These are phyloP conservation scores for Tetrahymena elliotti DNA, from an alignment of 73 alveolate species.

Conservation along the genomic window DNA sequence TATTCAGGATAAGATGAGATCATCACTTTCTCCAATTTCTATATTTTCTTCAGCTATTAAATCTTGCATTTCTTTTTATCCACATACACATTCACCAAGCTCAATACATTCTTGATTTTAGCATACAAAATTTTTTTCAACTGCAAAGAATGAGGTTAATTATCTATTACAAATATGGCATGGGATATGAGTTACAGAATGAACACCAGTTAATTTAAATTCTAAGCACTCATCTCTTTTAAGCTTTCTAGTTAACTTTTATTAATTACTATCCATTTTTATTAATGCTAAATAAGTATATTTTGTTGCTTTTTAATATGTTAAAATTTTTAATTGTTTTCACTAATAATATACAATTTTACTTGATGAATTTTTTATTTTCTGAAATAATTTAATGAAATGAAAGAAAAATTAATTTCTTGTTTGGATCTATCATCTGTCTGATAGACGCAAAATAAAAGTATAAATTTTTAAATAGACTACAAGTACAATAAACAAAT, in stretches of 20 bases:
- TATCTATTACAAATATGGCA: not conserved
- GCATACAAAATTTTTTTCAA: not conserved
- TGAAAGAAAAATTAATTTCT: not conserved
- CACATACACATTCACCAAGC: not conserved
- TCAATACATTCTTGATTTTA: not conserved
- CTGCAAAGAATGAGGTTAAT: not conserved
- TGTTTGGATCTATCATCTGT: not conserved
- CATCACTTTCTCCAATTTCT: not conserved
- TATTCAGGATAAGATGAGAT: not conserved
- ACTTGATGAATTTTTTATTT: not conserved
- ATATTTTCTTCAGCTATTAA: not conserved
- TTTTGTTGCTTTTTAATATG: not conserved
- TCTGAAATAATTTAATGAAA: not conserved
- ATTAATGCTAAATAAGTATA: not conserved
- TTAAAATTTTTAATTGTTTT: too few species aligned
- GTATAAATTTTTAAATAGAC: too few species aligned
- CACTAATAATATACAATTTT: not conserved
- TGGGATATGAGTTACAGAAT: not conserved
- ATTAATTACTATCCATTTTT: not conserved
- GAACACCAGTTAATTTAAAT: not conserved
- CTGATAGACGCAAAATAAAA: not conserved
- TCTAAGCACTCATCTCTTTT: not conserved
- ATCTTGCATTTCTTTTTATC: not conserved
- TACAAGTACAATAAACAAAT: too few species aligned
- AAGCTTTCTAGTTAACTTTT: not conserved